Percentiles rank a stretch among this genome's conserved stretches.
Conservation (phyloP, 2,329 filamentous ascomycete species). For the Fusarium miscanthi region DNA sequence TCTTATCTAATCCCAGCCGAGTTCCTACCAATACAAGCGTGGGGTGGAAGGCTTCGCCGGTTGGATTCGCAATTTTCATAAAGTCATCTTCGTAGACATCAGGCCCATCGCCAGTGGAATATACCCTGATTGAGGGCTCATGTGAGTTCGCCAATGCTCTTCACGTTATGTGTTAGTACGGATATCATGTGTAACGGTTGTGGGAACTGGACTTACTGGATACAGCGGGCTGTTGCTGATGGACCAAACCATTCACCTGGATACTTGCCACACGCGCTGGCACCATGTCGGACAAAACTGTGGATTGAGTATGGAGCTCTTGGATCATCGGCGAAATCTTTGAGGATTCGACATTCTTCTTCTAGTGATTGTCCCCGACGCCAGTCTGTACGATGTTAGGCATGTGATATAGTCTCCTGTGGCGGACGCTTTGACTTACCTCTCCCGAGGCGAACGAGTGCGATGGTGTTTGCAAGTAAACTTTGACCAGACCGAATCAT, state of each 20-base stretch:
- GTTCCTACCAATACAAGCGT: constrained; percentile 92
- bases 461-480: constrained; percentile 86
- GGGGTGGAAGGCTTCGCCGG: constrained; percentile 76
- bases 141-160: constrained; percentile 81
- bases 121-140: constrained; percentile 77
- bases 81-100: constrained; percentile 95
- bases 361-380: constrained; percentile 67
- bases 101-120: constrained; percentile 87
- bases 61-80: constrained; percentile 77
- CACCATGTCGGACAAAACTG: constrained; percentile 90
- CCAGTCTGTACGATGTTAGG: constrained; percentile 70
- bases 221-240: constrained; percentile 94
- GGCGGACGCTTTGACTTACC: constrained; percentile 60
- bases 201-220: constrained; percentile 74
- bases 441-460: constrained; percentile 79
- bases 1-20: constrained; percentile 89
- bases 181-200: neutral
- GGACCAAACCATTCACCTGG: constrained; percentile 99
- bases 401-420: neutral
- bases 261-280: constrained; percentile 88
- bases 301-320: constrained; percentile 93
- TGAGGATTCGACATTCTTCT: constrained; percentile 77
- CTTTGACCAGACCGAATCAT: constrained; percentile 99
- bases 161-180: constrained; percentile 2
- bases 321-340: constrained; percentile 87